Evolutionary conservation across 2,329 filamentous ascomycete genomes (phyloP).

Genomic region (Periconia macrospinosa): DNA sequence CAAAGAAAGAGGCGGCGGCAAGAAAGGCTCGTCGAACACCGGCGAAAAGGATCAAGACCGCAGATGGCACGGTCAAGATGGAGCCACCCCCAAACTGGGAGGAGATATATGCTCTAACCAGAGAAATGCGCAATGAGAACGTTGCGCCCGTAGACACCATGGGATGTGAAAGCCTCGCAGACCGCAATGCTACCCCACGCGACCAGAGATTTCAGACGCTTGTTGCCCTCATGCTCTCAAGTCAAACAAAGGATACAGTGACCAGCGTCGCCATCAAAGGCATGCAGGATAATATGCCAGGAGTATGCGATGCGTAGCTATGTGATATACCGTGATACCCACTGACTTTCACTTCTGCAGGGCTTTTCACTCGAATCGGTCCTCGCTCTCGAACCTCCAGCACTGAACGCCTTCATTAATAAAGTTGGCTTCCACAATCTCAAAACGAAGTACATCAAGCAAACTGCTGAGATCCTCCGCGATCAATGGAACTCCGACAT

Average conservation of each 20-base stretch:
- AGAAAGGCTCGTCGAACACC: constrained; percentile 42
- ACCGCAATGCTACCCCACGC: constrained; percentile 51
- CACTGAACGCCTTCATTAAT: constrained; percentile 74
- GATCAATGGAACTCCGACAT: constrained; percentile 76
- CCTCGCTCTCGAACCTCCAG: constrained; percentile 67
- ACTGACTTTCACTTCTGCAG: constrained; percentile 16
- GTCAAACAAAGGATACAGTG: constrained; percentile 91
- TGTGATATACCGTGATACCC: not conserved
- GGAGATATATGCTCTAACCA: constrained; percentile 74
- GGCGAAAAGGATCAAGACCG: constrained; percentile 36
- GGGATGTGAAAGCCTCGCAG: constrained; percentile 83
- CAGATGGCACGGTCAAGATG: constrained; percentile 44
- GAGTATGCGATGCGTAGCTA: constrained; percentile 28
- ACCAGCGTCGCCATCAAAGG: constrained; percentile 81
- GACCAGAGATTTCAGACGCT: constrained; percentile 83
- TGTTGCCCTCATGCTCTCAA: constrained; percentile 85
- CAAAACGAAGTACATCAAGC: constrained; percentile 84
- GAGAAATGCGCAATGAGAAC: constrained; percentile 73
- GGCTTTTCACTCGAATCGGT: constrained; percentile 76
- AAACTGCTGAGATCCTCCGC: constrained; percentile 70
- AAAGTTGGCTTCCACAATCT: constrained; percentile 94
- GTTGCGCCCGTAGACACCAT: constrained; percentile 92
- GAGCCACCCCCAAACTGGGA: constrained; percentile 80
- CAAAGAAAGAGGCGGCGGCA: constrained; percentile 24
- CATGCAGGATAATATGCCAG: constrained; percentile 71